Percentiles rank a stretch among this genome's conserved stretches.
Conservation (phyloP, 202 grass and related monocot genomes). For the Carex arenaria region DNA sequence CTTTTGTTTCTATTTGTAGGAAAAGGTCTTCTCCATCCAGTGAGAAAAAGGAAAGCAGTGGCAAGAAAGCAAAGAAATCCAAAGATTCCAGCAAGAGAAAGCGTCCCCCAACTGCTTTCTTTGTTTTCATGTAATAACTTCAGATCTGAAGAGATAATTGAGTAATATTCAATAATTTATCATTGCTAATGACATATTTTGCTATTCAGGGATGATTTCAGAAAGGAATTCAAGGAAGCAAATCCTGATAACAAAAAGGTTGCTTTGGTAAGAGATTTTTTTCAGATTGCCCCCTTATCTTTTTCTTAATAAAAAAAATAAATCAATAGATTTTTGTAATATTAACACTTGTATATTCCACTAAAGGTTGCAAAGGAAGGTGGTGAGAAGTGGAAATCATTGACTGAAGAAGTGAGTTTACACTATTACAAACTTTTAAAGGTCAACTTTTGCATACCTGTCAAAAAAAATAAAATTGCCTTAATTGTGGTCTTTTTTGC, state of each 20-base stretch:
- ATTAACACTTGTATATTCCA: not conserved
- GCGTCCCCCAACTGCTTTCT: constrained; percentile 67
- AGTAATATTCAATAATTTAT: not conserved
- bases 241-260: constrained; percentile 60
- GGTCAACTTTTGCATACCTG: not conserved
- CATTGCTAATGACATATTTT: not conserved
- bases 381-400: constrained; percentile 71
- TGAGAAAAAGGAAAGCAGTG: constrained; percentile 19
- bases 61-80: constrained; percentile 30
- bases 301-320: not conserved
- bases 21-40: constrained; percentile 22
- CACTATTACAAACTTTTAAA: not conserved
- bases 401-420: constrained; percentile 60
- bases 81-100: constrained; percentile 36
- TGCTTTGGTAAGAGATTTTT: constrained; percentile 17
- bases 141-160: not conserved
- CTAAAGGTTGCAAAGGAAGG: constrained; percentile 70
- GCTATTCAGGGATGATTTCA: constrained; percentile 59
- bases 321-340: not conserved
- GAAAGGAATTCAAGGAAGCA: constrained; percentile 62
- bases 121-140: constrained; percentile 58
- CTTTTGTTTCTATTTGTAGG: constrained; percentile 12
- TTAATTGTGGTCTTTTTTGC: not conserved
- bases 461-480: not conserved
- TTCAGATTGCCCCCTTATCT: not conserved